These are phyloP conservation scores for Gracilaria gracilis DNA, from an alignment of 23 red algal species.

Conservation along the genomic window DNA sequence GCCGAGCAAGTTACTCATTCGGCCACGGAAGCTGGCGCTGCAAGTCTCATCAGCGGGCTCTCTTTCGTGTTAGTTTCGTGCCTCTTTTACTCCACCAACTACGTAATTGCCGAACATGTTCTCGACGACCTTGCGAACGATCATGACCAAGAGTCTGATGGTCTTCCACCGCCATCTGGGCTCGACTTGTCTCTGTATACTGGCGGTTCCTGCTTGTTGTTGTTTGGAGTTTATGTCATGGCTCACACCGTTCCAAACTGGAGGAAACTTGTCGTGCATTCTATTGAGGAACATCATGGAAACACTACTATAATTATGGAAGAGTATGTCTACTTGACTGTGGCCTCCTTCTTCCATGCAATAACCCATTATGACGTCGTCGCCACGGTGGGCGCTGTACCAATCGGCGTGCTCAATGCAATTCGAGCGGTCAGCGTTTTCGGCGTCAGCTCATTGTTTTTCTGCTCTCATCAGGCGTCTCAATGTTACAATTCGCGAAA, in stretches of 20 bases:
- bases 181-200: constrained; percentile 84
- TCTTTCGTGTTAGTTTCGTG: constrained; percentile 78
- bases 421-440: constrained; percentile 85
- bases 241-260: constrained; percentile 84
- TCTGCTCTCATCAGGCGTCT: constrained; percentile 78
- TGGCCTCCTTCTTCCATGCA: constrained; percentile 76
- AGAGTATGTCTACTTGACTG: constrained; percentile 68
- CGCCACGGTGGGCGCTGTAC: constrained; percentile 79
- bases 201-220: constrained; percentile 66
- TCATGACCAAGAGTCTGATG: constrained; percentile 46
- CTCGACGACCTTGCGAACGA: constrained; percentile 35
- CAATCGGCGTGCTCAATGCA: constrained; percentile 85
- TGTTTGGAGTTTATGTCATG: constrained; percentile 76
- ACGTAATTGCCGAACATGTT: constrained; percentile 87
- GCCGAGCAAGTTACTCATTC: constrained; percentile 77
- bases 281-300: constrained; percentile 81
- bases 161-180: constrained; percentile 68
- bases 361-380: constrained; percentile 87
- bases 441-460: constrained; percentile 77
- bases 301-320: constrained; percentile 63
- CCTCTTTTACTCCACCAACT: constrained; percentile 85
- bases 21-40: constrained; percentile 36
- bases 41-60: constrained; percentile 59
- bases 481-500: constrained; percentile 88
- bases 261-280: constrained; percentile 60